These are phyloP conservation scores for Aspergillus sergii DNA, from an alignment of 2,329 filamentous ascomycete genomes.

Conservation along the genomic window DNA sequence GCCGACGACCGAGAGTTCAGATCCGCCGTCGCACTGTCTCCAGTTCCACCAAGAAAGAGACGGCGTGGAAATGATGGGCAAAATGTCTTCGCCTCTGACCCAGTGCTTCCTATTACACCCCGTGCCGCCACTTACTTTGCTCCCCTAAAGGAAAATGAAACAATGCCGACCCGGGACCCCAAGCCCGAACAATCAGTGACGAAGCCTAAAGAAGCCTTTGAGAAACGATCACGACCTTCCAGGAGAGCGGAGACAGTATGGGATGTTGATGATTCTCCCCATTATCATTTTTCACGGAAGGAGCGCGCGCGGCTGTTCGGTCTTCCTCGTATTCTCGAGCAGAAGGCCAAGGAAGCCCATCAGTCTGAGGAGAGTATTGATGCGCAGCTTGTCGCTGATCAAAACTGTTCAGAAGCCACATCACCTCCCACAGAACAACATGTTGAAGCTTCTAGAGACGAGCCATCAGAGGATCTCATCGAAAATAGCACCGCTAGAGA, in stretches of 20 bases:
- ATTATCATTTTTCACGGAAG: constrained; percentile 23
- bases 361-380: constrained; percentile 5
- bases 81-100: constrained; percentile 32
- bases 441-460: constrained; percentile 4
- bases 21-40: constrained; percentile 35
- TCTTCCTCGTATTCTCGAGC: constrained; percentile 12
- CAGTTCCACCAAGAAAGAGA: constrained; percentile 39
- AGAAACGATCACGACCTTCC: constrained; percentile 26
- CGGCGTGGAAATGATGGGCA: constrained; percentile 38
- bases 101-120: constrained; percentile 31
- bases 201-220: constrained; percentile 20
- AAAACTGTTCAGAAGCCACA: constrained; percentile 15
- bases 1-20: constrained; percentile 45
- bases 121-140: constrained; percentile 21
- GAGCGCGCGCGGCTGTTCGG: constrained; percentile 12
- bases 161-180: constrained; percentile 11
- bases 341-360: constrained; percentile 6
- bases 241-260: constrained; percentile 34
- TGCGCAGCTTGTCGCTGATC: constrained; percentile 10
- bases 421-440: constrained; percentile 17
- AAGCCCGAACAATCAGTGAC: constrained; percentile 18
- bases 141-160: constrained; percentile 19
- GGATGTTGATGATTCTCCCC: constrained; percentile 41
- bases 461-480: constrained; percentile 17
- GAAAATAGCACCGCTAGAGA: constrained; percentile 5